Conservation (phyloP, 768 basidiomycete species). For the Scleroderma bovista region DNA sequence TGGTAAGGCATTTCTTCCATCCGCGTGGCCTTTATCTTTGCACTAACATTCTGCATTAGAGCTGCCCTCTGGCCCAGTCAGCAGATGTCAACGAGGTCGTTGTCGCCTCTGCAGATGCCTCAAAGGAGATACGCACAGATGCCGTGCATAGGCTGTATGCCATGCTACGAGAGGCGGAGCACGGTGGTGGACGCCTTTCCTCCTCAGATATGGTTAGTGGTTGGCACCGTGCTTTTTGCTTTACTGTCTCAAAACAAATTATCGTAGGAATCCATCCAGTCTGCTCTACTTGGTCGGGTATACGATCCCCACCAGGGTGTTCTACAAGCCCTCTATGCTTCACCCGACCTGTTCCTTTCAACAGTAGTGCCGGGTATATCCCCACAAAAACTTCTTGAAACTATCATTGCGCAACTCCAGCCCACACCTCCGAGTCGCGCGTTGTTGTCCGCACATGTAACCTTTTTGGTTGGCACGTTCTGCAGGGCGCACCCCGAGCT, state of each 20-base stretch:
- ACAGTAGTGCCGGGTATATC: slow-evolving; percentile 13
- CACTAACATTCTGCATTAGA: slow-evolving; percentile 10
- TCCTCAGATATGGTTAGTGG: slow-evolving; percentile 31
- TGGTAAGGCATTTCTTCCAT: slow-evolving; percentile 34
- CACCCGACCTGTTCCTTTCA: slow-evolving; percentile 41
- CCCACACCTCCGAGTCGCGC: slow-evolving; percentile 44
- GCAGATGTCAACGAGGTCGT: slow-evolving; percentile 38
- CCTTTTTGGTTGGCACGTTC: slow-evolving; percentile 51
- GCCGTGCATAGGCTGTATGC: slow-evolving; percentile 58
- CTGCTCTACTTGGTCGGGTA: slow-evolving; percentile 62
- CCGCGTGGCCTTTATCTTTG: no score
- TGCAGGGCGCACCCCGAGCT: slow-evolving; percentile 21
- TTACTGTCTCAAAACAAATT: slow-evolving; percentile 2
- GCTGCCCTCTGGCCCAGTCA: slow-evolving; percentile 15
- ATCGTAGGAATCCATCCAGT: slow-evolving; percentile 48
- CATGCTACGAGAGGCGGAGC: slow-evolving; percentile 20
- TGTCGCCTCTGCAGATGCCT: slow-evolving; percentile 56
- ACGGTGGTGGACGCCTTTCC: slow-evolving; percentile 16
- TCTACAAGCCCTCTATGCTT: slow-evolving; percentile 61
- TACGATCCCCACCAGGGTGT: slow-evolving; percentile 60
- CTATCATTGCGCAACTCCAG: slow-evolving; percentile 19
- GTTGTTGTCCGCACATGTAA: slow-evolving; percentile 49
- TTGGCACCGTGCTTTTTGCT: not conserved
- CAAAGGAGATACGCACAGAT: slow-evolving; percentile 49
- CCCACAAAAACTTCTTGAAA: slow-evolving; percentile 19